Percentiles rank a stretch among this genome's conserved stretches.
These are phyloP conservation scores for Paecilomyces fulvus DNA, from an alignment of 2,329 filamentous ascomycete species.

Conservation along the genomic window DNA sequence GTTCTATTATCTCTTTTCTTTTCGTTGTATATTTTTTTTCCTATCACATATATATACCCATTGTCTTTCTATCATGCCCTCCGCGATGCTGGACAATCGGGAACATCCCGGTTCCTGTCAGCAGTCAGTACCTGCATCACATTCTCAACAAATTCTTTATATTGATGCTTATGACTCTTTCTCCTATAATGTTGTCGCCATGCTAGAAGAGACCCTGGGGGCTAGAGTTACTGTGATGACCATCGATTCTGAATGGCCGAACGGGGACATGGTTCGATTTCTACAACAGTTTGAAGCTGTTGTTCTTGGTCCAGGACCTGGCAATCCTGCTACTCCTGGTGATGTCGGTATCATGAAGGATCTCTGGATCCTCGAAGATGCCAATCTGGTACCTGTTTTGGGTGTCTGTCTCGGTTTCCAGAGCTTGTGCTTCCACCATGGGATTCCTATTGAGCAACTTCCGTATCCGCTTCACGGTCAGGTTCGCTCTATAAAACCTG, in stretches of 20 bases:
- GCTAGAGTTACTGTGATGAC: slow-evolving; percentile 62
- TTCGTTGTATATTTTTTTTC: not conserved
- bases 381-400: slow-evolving; percentile 62
- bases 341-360: slow-evolving; percentile 76
- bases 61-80: not conserved
- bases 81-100: not conserved
- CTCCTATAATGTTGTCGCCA: slow-evolving; percentile 83
- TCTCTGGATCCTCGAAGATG: slow-evolving; percentile 60
- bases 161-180: slow-evolving; percentile 97
- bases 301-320: slow-evolving; percentile 84
- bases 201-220: slow-evolving; percentile 62
- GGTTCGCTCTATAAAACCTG: slow-evolving; percentile 59
- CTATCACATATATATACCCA: not conserved
- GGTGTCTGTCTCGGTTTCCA: slow-evolving; percentile 90
- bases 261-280: slow-evolving; percentile 41
- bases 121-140: not conserved
- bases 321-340: slow-evolving; percentile 59
- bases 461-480: slow-evolving; percentile 74
- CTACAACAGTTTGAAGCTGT: slow-evolving; percentile 65
- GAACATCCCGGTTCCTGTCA: not conserved
- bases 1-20: not conserved
- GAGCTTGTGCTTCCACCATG: slow-evolving; percentile 62
- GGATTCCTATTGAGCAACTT: slow-evolving; percentile 58
- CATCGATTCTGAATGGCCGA: slow-evolving; percentile 51
- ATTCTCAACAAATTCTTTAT: slow-evolving; percentile 56